phyloP scores from a whole-genome alignment of 768 basidiomycete genomes.

The Macrocybe gigantea region DNA sequence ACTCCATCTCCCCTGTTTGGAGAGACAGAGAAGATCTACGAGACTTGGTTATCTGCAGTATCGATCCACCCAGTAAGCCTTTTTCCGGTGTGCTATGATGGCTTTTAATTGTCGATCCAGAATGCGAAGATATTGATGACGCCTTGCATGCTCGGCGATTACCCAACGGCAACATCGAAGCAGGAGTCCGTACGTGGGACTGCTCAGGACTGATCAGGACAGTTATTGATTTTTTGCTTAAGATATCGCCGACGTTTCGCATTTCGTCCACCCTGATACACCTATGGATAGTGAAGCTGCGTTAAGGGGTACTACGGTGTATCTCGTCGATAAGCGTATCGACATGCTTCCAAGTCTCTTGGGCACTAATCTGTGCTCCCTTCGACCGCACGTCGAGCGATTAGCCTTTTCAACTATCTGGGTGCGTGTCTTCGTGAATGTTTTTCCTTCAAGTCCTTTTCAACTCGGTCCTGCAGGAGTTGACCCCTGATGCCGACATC shows the following conservation, averaged over 20 bases:
- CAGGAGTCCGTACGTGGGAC: conserved; percentile 85
- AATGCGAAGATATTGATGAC: conserved; percentile 98
- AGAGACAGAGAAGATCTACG: conserved; percentile 82
- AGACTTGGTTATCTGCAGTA: conserved; percentile 85
- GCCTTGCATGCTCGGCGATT: conserved; percentile 86
- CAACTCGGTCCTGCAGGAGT: conserved; percentile 52
- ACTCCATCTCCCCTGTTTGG: conserved; percentile 47
- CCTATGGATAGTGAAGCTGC: conserved; percentile 97
- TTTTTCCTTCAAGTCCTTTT: conserved; percentile 2
- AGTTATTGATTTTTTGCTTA: neutral
- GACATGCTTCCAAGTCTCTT: conserved; percentile 95
- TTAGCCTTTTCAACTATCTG: conserved; percentile 95
- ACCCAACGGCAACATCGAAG: conserved; percentile 92
- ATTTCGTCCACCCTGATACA: conserved; percentile 90
- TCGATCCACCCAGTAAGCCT: conserved; percentile 84
- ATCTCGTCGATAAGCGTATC: conserved; percentile 96
- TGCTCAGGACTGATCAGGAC: neutral
- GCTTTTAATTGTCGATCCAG: conserved; percentile 28
- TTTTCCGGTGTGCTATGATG: neutral
- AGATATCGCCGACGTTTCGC: conserved; percentile 99
- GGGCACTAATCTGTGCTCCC: conserved; percentile 93
- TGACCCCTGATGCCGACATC: conserved; percentile 84
- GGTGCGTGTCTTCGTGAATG: conserved; percentile 39
- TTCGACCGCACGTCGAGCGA: conserved; percentile 88
- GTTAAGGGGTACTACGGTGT: conserved; percentile 94